Conservation (phyloP, 2,329 filamentous ascomycete species). For the Thelonectria rubi region DNA sequence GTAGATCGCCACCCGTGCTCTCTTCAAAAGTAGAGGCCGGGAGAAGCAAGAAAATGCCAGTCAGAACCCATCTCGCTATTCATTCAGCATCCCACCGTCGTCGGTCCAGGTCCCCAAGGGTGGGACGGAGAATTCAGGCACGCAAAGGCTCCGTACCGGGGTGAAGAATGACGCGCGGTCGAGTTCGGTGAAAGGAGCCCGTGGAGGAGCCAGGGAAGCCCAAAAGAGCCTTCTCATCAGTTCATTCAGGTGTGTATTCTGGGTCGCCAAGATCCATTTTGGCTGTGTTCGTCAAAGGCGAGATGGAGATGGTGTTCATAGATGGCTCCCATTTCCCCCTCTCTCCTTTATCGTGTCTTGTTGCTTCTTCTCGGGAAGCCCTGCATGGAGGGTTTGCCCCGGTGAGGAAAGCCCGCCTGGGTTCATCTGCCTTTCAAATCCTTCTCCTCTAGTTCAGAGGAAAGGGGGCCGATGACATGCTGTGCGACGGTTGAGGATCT, state of each 20-base stretch:
- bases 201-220: not conserved
- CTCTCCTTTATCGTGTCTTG: not conserved
- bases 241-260: not conserved
- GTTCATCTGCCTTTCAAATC: no score
- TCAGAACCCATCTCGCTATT: no score
- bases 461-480: not conserved
- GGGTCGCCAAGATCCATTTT: not conserved
- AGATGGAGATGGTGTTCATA: no score
- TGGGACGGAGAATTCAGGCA: constrained; percentile 16
- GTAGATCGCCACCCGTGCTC: no score
- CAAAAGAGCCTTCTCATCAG: not conserved
- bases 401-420: no score
- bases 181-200: not conserved
- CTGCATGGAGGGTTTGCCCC: not conserved
- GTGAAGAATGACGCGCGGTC: constrained; percentile 11
- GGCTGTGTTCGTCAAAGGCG: not conserved
- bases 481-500: not conserved
- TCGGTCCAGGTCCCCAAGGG: constrained; percentile 9
- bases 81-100: not conserved
- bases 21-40: no score
- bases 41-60: not conserved
- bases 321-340: not conserved
- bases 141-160: not conserved
- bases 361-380: not conserved
- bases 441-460: not conserved